These are phyloP conservation scores for Fistulina hepatica DNA, from an alignment of 1,284 basidiomycete genomes.

Conservation along the genomic window DNA sequence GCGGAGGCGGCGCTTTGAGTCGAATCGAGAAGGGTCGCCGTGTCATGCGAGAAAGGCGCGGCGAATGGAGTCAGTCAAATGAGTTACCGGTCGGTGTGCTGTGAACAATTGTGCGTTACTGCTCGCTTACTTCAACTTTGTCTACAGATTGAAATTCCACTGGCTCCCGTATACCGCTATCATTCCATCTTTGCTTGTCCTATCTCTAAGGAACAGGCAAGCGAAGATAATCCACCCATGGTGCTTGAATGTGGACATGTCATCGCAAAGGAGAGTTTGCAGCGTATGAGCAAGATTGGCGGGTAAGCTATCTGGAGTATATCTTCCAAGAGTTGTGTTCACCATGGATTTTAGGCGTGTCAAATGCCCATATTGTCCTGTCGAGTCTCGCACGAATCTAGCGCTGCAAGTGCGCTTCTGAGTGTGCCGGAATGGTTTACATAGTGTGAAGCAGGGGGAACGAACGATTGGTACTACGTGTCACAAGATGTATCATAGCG, in stretches of 20 bases:
- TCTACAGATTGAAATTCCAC: constrained; percentile 82
- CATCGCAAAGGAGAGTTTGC: constrained; percentile 79
- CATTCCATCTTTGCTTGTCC: constrained; percentile 98
- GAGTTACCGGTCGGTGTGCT: constrained; percentile 70
- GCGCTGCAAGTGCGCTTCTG: constrained; percentile 70
- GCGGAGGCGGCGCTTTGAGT: constrained; percentile 79
- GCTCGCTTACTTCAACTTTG: constrained; percentile 1
- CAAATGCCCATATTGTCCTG: constrained; percentile 87
- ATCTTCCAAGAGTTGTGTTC: constrained; percentile 7
- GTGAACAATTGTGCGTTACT: constrained; percentile 7
- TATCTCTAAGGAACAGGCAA: constrained; percentile 95
- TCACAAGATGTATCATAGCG: no score
- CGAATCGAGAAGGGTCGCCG: constrained; percentile 88
- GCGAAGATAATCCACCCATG: constrained; percentile 91
- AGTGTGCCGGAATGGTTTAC: no score
- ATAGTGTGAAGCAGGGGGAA: no score
- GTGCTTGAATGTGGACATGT: constrained; percentile 96
- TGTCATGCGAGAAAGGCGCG: constrained; percentile 86
- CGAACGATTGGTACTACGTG: no score
- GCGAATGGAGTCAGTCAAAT: constrained; percentile 82
- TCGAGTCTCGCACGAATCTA: constrained; percentile 47
- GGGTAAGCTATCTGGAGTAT: constrained; percentile 48
- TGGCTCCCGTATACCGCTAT: constrained; percentile 79
- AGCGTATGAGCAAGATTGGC: constrained; percentile 75
- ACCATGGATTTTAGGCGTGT: constrained; percentile 38